Evolutionary conservation across 2,329 filamentous ascomycete genomes (phyloP).

Genomic region (Tolypocladium cylindrosporum): DNA sequence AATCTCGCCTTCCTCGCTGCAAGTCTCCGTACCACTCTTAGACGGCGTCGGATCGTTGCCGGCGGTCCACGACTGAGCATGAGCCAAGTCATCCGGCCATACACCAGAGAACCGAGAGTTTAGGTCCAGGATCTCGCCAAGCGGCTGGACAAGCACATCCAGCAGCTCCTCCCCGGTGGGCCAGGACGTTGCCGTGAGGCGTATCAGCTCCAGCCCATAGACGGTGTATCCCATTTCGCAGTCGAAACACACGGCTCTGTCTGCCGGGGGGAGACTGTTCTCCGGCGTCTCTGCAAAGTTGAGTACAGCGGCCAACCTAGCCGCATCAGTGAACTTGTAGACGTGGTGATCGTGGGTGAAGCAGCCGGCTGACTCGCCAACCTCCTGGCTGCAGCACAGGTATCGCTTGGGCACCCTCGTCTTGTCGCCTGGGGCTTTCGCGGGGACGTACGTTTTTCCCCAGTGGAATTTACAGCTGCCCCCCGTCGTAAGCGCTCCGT

Average conservation of each 20-base stretch:
- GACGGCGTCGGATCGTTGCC: constrained; percentile 12
- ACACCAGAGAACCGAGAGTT: constrained; percentile 92
- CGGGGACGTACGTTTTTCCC: constrained; percentile 55
- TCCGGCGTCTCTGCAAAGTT: constrained; percentile 72
- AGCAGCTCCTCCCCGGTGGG: constrained; percentile 64
- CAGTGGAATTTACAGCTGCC: constrained; percentile 76
- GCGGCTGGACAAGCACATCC: constrained; percentile 75
- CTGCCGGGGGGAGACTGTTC: constrained; percentile 40
- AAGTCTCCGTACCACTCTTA: constrained; percentile 13
- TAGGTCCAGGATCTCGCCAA: constrained; percentile 77
- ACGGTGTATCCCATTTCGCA: constrained; percentile 98
- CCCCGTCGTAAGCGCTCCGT: constrained; percentile 65
- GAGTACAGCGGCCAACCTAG: constrained; percentile 65
- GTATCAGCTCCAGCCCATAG: constrained; percentile 77
- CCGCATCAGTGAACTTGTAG: constrained; percentile 71
- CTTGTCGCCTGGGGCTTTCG: constrained; percentile 45
- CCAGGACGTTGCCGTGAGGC: constrained; percentile 83
- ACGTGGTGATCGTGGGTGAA: constrained; percentile 65
- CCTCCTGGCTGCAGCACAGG: constrained; percentile 66
- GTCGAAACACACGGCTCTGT: constrained; percentile 73
- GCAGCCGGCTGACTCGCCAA: constrained; percentile 69
- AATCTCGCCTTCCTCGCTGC: constrained; percentile 17
- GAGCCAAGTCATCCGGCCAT: constrained; percentile 62
- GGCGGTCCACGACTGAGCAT: constrained; percentile 48
- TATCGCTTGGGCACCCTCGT: constrained; percentile 53